Evolutionary conservation across 2,329 filamentous ascomycete species (phyloP), one percentile per base, ranked within the genome.

Genomic region (Cladophialophora carrionii): DNA sequence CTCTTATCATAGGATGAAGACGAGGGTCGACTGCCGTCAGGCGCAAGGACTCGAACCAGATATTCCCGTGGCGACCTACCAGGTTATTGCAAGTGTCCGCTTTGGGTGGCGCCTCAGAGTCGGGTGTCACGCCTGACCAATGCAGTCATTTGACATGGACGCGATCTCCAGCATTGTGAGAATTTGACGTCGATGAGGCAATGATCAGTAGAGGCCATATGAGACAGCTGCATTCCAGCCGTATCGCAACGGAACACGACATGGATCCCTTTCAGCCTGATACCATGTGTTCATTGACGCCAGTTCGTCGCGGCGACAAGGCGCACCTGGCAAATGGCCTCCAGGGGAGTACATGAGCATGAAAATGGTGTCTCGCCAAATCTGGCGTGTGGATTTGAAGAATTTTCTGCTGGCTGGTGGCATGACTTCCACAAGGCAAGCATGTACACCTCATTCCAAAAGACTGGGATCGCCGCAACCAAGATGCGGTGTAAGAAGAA

Each of bases 401-500:
- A 17, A 43, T 8, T 17, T 14, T 43, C 37, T n/a, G 37, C n/a
- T 43, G 37, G n/a, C 17, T 43, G 37, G 17, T 43, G 37, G 37
- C 37, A 43, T 43, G 37, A 43, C 37, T 8, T 43, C 7, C 37
- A 52, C 20, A 52, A 17, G 22, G 20, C 22, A n/a, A 34, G 5
- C 52, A 54, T 10, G 29, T 54, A n/a, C 7, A 20, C 32, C 26
- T 17, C 22, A 14, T 6, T 17, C 9, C n/a, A 49, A 58, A 17
- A 17, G 48, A 29, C 20, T 14, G 14, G 37, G 37, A 8, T 43
- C 6, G 10, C 17, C 37, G 37, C 17, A 43, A 34, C 29, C 29
- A 48, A 60, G n/a, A 26, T 22, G 29, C 57, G 57, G 57, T 60
- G 46, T 41, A 48, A 31, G 32, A 14, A 60, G 32, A 60, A 17